Conservation (phyloP, 2,329 filamentous ascomycete genomes). For the Rugonectria rugulosa region DNA sequence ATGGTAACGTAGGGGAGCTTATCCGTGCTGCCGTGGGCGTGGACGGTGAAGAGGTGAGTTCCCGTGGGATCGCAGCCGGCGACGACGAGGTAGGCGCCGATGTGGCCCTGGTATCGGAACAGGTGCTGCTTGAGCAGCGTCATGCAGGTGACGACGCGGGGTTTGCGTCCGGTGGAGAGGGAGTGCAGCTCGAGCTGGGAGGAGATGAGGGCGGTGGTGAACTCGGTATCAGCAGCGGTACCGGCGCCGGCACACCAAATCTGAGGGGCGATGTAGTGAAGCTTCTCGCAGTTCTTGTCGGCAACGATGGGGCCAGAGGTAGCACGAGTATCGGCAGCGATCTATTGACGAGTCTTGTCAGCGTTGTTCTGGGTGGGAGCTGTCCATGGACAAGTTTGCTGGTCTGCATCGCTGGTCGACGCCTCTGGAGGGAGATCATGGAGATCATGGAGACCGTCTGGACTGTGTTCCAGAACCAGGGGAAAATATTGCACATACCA, state of each 20-base stretch:
- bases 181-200: slow-evolving; percentile 98
- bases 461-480: no score
- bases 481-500: slow-evolving; percentile 63
- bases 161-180: slow-evolving; percentile 94
- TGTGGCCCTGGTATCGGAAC: slow-evolving; percentile 97
- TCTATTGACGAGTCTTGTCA: slow-evolving; percentile 59
- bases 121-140: slow-evolving; percentile 99
- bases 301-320: slow-evolving; percentile 98
- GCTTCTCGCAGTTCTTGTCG: slow-evolving; percentile 99
- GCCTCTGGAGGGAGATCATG: no score
- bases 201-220: slow-evolving; percentile 97
- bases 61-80: slow-evolving; percentile 97
- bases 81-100: slow-evolving; percentile 96
- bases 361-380: slow-evolving; percentile 14
- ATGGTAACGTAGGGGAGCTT: slow-evolving; percentile 99
- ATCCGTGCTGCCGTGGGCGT: slow-evolving; percentile 97
- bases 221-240: slow-evolving; percentile 97
- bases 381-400: slow-evolving; percentile 5
- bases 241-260: slow-evolving; percentile 99
- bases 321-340: slow-evolving; percentile 97
- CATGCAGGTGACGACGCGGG: slow-evolving; percentile 98
- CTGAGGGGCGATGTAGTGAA: slow-evolving; percentile 97
- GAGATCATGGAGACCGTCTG: no score
- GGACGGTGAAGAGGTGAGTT: slow-evolving; percentile 94
- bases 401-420: no score